These are phyloP conservation scores for Amanita molliuscula DNA, from an alignment of 768 basidiomycete genomes.

Conservation along the genomic window DNA sequence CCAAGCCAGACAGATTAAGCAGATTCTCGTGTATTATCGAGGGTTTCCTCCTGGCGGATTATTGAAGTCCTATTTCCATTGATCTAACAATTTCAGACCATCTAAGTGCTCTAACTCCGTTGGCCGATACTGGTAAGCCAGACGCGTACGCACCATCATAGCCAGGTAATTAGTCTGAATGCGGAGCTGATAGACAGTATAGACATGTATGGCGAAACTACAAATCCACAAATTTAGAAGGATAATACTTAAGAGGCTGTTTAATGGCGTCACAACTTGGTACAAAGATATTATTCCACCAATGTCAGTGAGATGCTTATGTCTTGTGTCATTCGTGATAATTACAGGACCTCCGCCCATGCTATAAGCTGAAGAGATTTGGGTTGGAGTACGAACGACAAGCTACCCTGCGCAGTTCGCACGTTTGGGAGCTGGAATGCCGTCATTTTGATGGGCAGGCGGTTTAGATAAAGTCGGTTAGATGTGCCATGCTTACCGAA, in stretches of 20 bases:
- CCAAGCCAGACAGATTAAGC: slow-evolving; percentile 24
- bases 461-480: too few species aligned
- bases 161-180: slow-evolving; percentile 43
- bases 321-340: slow-evolving; percentile 24
- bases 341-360: slow-evolving; percentile 40
- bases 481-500: too few species aligned
- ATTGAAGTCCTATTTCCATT: slow-evolving; percentile 47
- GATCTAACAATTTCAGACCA: slow-evolving; percentile 44
- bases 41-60: slow-evolving; percentile 29
- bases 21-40: neutral
- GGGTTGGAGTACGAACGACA: neutral
- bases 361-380: neutral
- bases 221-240: slow-evolving; percentile 49
- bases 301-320: slow-evolving; percentile 40
- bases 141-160: slow-evolving; percentile 28
- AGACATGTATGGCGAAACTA: slow-evolving; percentile 10
- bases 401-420: neutral
- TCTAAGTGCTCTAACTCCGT: slow-evolving; percentile 15
- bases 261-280: neutral
- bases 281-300: slow-evolving; percentile 48
- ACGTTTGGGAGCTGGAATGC: too few species aligned
- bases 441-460: too few species aligned
- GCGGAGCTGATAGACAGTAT: neutral
- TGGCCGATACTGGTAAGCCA: neutral
- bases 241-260: slow-evolving; percentile 27